Conservation (phyloP, 225 moss, liverwort and hornwort species). For the Bryum argenteum region DNA sequence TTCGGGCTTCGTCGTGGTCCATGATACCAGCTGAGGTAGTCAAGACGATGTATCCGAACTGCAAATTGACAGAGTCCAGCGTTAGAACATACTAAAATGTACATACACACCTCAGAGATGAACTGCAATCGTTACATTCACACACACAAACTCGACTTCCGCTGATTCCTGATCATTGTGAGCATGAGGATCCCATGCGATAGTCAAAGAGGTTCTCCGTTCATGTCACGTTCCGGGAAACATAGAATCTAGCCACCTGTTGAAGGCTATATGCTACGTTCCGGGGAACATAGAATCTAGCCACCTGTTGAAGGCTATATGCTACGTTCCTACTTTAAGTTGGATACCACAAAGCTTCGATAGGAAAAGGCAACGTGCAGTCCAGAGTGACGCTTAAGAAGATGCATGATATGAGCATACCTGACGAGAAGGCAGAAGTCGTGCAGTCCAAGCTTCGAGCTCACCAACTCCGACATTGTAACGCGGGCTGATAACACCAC, state of each 20-base stretch:
- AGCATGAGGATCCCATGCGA: not conserved
- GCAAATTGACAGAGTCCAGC: conserved; percentile 14
- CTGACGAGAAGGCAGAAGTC: conserved; percentile 81
- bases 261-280: not conserved
- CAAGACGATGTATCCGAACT: conserved; percentile 75
- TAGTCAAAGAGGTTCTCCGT: not conserved
- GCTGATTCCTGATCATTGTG: not conserved
- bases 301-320: no score
- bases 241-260: not conserved
- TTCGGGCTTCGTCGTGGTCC: conserved; percentile 77
- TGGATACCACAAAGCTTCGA: not conserved
- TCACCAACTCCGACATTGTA: conserved; percentile 70
- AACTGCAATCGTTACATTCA: not conserved
- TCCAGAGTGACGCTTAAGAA: not conserved
- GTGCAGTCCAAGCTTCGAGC: conserved; percentile 80
- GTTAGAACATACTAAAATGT: not conserved
- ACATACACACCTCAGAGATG: not conserved
- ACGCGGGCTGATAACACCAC: conserved; percentile 74
- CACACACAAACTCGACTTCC: not conserved
- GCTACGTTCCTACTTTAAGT: not conserved
- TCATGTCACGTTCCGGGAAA: not conserved
- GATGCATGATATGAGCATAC: conserved; percentile 24
- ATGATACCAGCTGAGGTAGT: conserved; percentile 79
- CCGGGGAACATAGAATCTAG: not conserved
- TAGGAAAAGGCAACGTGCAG: no score